phyloP scores from a whole-genome alignment of 1,139 yeast genomes.

The Saccharomyces hybrid region DNA sequence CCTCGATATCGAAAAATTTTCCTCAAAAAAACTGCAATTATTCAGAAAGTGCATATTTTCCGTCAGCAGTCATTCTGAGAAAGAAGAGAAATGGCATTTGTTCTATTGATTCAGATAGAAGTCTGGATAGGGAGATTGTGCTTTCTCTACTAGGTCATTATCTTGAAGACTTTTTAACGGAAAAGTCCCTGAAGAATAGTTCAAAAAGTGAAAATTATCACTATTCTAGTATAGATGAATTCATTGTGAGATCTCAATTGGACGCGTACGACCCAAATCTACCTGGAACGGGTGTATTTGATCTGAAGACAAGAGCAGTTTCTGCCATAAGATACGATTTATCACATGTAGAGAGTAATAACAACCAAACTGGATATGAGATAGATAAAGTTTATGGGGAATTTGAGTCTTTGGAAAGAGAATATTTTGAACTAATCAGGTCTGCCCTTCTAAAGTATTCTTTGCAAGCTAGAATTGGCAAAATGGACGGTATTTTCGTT shows the following conservation, averaged over 20 bases:
- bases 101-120: slow-evolving; percentile 66
- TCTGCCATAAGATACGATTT: slow-evolving; percentile 78
- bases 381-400: slow-evolving; percentile 53
- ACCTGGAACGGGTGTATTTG: slow-evolving; percentile 91
- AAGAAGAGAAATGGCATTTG: slow-evolving; percentile 37
- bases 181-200: slow-evolving; percentile 23
- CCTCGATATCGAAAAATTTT: slow-evolving; percentile 40
- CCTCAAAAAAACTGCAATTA: slow-evolving; percentile 25
- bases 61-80: slow-evolving; percentile 39
- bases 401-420: slow-evolving; percentile 75
- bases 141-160: slow-evolving; percentile 75
- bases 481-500: slow-evolving; percentile 92
- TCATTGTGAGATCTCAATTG: slow-evolving; percentile 81
- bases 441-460: slow-evolving; percentile 78
- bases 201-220: slow-evolving; percentile 43
- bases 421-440: slow-evolving; percentile 64
- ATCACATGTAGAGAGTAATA: slow-evolving; percentile 47
- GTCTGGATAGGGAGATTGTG: slow-evolving; percentile 60
- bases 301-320: slow-evolving; percentile 85
- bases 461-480: slow-evolving; percentile 88
- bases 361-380: slow-evolving; percentile 56
- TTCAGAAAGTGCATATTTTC: slow-evolving; percentile 36
- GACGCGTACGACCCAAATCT: slow-evolving; percentile 72
- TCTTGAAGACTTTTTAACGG: slow-evolving; percentile 66
- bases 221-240: slow-evolving; percentile 60